Evolutionary conservation across 208 protist species (phyloP).

Genomic region (Trypanosoma cruzi): DNA sequence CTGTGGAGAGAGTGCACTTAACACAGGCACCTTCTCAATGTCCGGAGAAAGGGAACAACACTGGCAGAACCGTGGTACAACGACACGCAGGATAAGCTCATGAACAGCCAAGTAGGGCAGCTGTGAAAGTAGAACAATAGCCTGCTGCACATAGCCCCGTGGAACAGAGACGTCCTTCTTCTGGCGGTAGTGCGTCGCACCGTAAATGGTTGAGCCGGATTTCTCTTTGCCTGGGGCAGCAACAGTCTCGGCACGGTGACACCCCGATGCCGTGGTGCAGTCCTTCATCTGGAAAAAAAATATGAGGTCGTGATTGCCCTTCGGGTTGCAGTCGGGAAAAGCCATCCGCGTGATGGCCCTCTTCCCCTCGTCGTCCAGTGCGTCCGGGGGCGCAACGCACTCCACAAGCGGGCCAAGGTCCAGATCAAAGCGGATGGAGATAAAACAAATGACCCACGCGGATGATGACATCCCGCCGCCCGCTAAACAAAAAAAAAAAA

Average conservation of each 20-base stretch:
- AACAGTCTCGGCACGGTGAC: slow-evolving; percentile 16
- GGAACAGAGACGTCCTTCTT: slow-evolving; percentile 78
- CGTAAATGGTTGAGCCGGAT: slow-evolving; percentile 45
- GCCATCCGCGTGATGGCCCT: slow-evolving; percentile 46
- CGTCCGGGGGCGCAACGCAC: slow-evolving; percentile 51
- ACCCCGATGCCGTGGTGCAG: slow-evolving; percentile 31
- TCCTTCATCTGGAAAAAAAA: slow-evolving; percentile 83
- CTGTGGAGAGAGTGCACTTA: slow-evolving; percentile 59
- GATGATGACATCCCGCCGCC: slow-evolving; percentile 28
- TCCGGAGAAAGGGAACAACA: slow-evolving; percentile 87
- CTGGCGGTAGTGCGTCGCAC: slow-evolving; percentile 81
- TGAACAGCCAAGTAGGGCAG: slow-evolving; percentile 76
- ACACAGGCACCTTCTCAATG: slow-evolving; percentile 54
- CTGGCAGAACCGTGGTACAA: slow-evolving; percentile 75
- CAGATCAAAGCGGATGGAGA: slow-evolving; percentile 88
- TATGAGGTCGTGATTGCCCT: slow-evolving; percentile 85
- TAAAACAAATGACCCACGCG: slow-evolving; percentile 77
- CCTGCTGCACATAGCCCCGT: slow-evolving; percentile 88
- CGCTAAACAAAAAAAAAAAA: slow-evolving; percentile 11
- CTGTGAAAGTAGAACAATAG: slow-evolving; percentile 76
- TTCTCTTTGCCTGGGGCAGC: slow-evolving; percentile 2
- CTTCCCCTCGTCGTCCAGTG: slow-evolving; percentile 61
- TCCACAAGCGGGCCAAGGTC: slow-evolving; percentile 84
- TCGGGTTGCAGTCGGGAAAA: slow-evolving; percentile 88
- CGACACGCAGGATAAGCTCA: slow-evolving; percentile 83